A percentile compares a stretch with the other conserved stretches of the same genome.
Evolutionary conservation across 306 rosid genomes (phyloP).

Genomic region (Trichosanthes cucumerina): DNA sequence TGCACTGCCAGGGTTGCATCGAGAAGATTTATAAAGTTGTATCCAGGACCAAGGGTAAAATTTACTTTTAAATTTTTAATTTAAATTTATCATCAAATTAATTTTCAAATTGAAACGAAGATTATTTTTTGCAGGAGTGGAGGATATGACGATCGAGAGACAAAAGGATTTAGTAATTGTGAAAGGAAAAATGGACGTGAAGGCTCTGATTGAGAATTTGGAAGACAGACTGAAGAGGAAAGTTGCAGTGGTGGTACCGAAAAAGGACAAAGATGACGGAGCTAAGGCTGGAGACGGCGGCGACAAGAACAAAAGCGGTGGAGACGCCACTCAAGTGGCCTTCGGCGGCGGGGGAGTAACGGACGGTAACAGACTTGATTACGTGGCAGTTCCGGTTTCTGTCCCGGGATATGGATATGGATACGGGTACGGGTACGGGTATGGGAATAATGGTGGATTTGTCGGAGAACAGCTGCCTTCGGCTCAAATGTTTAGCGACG

Average conservation of each 20-base stretch:
- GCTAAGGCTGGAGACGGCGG: constrained; percentile 18
- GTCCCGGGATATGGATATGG: constrained; percentile 11
- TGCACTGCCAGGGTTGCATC: constrained; percentile 66
- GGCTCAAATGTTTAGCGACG: constrained; percentile 64
- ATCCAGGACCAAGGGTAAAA: constrained; percentile 41
- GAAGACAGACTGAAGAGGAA: constrained; percentile 36
- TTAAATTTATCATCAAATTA: background rate
- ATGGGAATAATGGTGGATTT: constrained; percentile 20
- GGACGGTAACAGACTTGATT: constrained; percentile 22
- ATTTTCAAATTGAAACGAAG: background rate
- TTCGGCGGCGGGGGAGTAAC: constrained; percentile 13
- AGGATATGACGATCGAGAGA: constrained; percentile 33
- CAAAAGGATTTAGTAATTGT: constrained; percentile 47
- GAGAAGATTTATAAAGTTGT: constrained; percentile 30
- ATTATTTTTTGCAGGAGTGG: constrained; percentile 28
- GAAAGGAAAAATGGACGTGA: constrained; percentile 56
- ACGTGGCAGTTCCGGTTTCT: background rate
- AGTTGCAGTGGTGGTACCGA: constrained; percentile 52
- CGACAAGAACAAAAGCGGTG: constrained; percentile 1
- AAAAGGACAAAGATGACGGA: constrained; percentile 35
- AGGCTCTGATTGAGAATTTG: constrained; percentile 30
- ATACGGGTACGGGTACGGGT: constrained; percentile 17
- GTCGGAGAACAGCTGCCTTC: constrained; percentile 24
- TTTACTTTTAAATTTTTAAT: background rate
- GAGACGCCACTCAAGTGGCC: constrained; percentile 1